Evolutionary conservation across 208 protist species (phyloP).

Genomic region (Trypanosoma brucei): DNA sequence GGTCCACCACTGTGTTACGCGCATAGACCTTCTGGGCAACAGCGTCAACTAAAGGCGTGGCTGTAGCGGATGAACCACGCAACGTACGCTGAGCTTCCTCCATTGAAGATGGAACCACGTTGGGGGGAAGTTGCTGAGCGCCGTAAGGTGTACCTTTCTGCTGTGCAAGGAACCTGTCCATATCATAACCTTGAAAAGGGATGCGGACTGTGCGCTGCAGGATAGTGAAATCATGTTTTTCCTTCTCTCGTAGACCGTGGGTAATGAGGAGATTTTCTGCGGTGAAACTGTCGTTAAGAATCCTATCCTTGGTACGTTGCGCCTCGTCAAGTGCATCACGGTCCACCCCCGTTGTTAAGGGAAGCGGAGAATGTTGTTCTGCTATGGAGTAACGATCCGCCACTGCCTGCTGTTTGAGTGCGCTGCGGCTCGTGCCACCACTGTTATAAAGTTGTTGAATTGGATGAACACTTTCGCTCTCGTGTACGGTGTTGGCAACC

Average conservation of each 20-base stretch:
- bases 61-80: constrained; percentile 18
- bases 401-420: constrained; percentile 40
- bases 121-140: constrained; percentile 56
- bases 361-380: constrained; percentile 6
- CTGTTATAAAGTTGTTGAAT: constrained; percentile 57
- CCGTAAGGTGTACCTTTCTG: constrained; percentile 67
- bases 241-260: constrained; percentile 74
- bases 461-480: constrained; percentile 23
- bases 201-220: constrained; percentile 59
- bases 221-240: constrained; percentile 78
- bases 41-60: constrained; percentile 31
- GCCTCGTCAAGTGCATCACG: constrained; percentile 26
- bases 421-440: constrained; percentile 37
- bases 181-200: constrained; percentile 84
- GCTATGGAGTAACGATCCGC: constrained; percentile 45
- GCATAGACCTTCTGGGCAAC: constrained; percentile 41
- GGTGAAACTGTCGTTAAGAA: constrained; percentile 34
- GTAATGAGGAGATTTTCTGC: constrained; percentile 63
- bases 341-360: constrained; percentile 17
- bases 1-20: constrained; percentile 62
- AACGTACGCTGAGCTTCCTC: constrained; percentile 71
- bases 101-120: constrained; percentile 50
- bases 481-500: constrained; percentile 22
- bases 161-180: constrained; percentile 71
- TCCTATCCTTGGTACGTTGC: background rate